Conservation (phyloP, 176 grass and related monocot species). For the Aegilops longissima region DNA sequence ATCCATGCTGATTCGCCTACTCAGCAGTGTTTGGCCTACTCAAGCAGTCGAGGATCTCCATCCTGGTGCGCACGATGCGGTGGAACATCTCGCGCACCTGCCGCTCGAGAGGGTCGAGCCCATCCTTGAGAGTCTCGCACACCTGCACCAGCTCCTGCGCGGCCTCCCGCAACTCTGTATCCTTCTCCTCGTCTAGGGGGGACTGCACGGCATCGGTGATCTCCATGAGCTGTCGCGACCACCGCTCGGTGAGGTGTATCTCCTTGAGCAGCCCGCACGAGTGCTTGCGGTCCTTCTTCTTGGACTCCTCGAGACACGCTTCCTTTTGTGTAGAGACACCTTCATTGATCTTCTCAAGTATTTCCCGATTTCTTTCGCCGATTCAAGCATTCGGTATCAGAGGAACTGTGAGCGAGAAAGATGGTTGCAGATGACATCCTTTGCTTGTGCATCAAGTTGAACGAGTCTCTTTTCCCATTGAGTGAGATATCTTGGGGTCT, state of each 20-base stretch:
- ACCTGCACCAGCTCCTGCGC: slow-evolving; percentile 56
- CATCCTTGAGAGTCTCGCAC: slow-evolving; percentile 59
- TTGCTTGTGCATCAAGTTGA: too few relatives aligned
- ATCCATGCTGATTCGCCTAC: background rate
- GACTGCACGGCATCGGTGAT: slow-evolving; percentile 61
- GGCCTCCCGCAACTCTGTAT: slow-evolving; percentile 54
- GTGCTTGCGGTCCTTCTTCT: slow-evolving; percentile 83
- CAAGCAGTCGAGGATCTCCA: slow-evolving; percentile 71
- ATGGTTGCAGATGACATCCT: too few relatives aligned
- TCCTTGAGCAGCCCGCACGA: slow-evolving; percentile 77
- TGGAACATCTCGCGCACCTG: slow-evolving; percentile 87
- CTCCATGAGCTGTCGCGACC: slow-evolving; percentile 66
- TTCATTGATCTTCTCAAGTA: too few relatives aligned
- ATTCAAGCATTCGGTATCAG: too few relatives aligned
- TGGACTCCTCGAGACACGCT: slow-evolving; percentile 64
- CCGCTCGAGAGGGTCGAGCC: slow-evolving; percentile 79
- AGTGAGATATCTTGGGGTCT: too few relatives aligned
- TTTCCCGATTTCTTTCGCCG: too few relatives aligned
- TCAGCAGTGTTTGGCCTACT: slow-evolving; percentile 45
- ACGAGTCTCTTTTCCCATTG: too few relatives aligned
- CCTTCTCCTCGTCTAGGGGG: slow-evolving; percentile 59
- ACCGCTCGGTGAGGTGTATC: slow-evolving; percentile 83
- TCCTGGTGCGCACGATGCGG: slow-evolving; percentile 70
- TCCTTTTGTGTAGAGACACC: too few relatives aligned
- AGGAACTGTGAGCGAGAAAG: too few relatives aligned